Base-by-base conservation (phyloP, 768 basidiomycete genomes). In the Macrocybe gigantea region DNA sequence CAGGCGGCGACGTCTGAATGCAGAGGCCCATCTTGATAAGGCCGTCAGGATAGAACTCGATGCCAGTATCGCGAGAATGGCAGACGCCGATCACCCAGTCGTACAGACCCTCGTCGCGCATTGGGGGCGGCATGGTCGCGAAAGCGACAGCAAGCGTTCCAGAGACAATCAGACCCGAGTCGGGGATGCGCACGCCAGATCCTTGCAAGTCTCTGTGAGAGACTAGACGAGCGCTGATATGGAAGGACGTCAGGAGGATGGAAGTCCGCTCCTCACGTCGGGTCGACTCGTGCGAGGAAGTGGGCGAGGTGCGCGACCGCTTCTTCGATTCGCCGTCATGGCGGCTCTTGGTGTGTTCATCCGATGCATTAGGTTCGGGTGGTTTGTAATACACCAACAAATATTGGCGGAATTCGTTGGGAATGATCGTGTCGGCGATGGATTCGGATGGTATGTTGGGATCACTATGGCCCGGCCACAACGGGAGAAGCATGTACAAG, bases 401-500 rank as follows among this genome's bases (percentile, higher is more conserved):
- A 56, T 85, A 92, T 48, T 78, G 77, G 1, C 85, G 75, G 31
- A 79, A 69, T 45, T 78, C 72, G 35, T 77, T 60, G 1, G 77
- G 72, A 34, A 78, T 65, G 29, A 60, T 39, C 9, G 75, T 69
- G 32, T 65, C 55, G 4, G 61, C 39, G 49, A 58, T 68, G 13
- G 62, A 65, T 7, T 59, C 52, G 39, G 69, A 65, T 32, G 59
- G 12, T 22, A 9, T 32, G 32, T 8, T 56, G 0, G 75, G 58
- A 60, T 87, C 86, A 1, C 79, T 86, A 54, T 86, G 83, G 12
- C 82, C 77, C 7, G 84, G 80, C 88, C 88, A 92, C n/a, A 92
- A 71, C 11, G 89, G 89, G 12, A 92, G 70, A 22, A 90, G 74
- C 89, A 92, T 91, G 61, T 84, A 88, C 44, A 90, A 68, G 15